phyloP scores from a whole-genome alignment of 257 asterid genomes.

The Solanum appendiculatum region DNA sequence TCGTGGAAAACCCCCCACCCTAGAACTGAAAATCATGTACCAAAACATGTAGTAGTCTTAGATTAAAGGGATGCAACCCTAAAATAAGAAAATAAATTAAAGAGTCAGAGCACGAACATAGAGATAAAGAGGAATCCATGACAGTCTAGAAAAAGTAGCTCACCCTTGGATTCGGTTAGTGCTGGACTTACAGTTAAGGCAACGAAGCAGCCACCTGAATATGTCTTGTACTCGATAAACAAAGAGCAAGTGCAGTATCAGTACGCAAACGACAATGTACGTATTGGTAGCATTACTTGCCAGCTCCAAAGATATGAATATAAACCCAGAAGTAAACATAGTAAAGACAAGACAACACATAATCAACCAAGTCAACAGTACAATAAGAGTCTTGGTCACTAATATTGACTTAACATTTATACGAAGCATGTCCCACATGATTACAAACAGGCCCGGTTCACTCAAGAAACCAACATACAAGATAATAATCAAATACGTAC shows the following conservation, averaged over 20 bases:
- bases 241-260: too few species aligned
- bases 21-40: not conserved
- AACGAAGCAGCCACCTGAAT: not conserved
- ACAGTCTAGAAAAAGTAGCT: too few species aligned
- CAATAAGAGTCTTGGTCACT: not conserved
- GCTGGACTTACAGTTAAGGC: not conserved
- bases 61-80: not conserved
- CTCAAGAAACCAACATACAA: not conserved
- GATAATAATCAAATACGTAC: not conserved
- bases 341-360: not conserved
- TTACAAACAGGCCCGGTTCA: not conserved
- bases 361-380: not conserved
- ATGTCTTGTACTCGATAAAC: not conserved
- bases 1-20: not conserved
- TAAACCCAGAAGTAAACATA: not conserved
- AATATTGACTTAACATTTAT: not conserved
- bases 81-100: too few species aligned
- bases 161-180: not conserved
- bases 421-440: not conserved
- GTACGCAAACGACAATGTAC: not conserved
- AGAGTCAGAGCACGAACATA: not conserved
- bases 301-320: not conserved
- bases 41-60: not conserved
- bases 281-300: too few species aligned
- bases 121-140: not conserved